phyloP scores from a whole-genome alignment of 306 rosid species.

The Medicago arabica region DNA sequence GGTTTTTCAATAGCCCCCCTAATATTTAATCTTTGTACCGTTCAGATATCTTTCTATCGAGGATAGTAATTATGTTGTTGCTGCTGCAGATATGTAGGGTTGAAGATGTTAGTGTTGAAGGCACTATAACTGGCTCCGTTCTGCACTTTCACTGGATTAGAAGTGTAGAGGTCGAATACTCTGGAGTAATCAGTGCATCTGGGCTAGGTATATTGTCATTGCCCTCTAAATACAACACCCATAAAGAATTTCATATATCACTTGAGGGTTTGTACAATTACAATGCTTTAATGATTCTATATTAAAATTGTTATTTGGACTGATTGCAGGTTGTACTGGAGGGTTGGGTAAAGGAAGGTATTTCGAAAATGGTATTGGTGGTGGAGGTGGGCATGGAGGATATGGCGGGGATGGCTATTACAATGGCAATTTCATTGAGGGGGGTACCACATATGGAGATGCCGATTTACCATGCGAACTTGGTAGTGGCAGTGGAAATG shows the following conservation, averaged over 20 bases:
- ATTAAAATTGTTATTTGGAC: slow-evolving; percentile 43
- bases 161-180: slow-evolving; percentile 56
- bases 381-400: slow-evolving; percentile 98
- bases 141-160: slow-evolving; percentile 92
- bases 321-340: slow-evolving; percentile 76
- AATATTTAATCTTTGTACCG: slow-evolving; percentile 48
- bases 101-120: slow-evolving; percentile 77
- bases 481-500: slow-evolving; percentile 98
- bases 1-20: slow-evolving; percentile 63
- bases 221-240: slow-evolving; percentile 36
- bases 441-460: slow-evolving; percentile 84
- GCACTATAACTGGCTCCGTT: slow-evolving; percentile 84
- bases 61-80: slow-evolving; percentile 45
- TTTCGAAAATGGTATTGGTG: slow-evolving; percentile 74
- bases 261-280: slow-evolving; percentile 21
- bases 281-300: slow-evolving; percentile 28
- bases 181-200: slow-evolving; percentile 82
- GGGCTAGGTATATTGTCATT: slow-evolving; percentile 75
- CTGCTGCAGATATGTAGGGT: slow-evolving; percentile 88
- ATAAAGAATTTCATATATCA: slow-evolving; percentile 23
- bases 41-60: slow-evolving; percentile 36
- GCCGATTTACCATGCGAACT: slow-evolving; percentile 94
- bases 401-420: slow-evolving; percentile 94
- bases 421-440: slow-evolving; percentile 76
- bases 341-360: slow-evolving; percentile 83